phyloP scores from a whole-genome alignment of 495 filamentous ascomycete species.

The Podospora comata region DNA sequence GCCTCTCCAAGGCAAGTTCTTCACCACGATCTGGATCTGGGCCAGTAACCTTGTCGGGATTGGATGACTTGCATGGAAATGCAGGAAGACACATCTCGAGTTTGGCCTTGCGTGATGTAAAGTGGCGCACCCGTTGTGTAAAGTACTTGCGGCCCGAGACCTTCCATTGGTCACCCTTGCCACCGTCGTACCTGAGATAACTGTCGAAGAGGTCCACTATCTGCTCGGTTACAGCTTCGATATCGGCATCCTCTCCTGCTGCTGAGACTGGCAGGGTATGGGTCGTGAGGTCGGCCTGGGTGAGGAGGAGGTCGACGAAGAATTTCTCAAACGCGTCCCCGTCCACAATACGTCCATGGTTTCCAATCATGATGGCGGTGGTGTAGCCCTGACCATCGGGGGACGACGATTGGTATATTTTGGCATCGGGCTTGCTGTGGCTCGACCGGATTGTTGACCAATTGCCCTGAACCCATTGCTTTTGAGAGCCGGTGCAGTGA shows the following conservation, averaged over 20 bases:
- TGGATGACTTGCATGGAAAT: constrained; percentile 26
- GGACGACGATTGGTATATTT: constrained; percentile 4
- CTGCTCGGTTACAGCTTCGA: neutral
- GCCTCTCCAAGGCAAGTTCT: constrained; percentile 29
- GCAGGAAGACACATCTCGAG: constrained; percentile 21
- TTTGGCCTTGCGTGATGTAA: constrained; percentile 9
- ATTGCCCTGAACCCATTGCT: constrained; percentile 15
- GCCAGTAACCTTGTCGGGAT: constrained; percentile 20
- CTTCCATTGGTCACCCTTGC: constrained; percentile 19
- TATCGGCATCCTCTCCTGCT: neutral
- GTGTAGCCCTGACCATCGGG: neutral
- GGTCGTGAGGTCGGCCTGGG: constrained; percentile 16
- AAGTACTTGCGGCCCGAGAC: constrained; percentile 15
- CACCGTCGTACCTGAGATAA: constrained; percentile 17
- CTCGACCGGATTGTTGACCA: constrained; percentile 5
- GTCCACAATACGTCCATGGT: neutral
- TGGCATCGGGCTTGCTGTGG: constrained; percentile 7
- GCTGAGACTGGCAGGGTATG: neutral
- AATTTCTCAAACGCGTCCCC: constrained; percentile 14
- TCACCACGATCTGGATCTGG: constrained; percentile 18
- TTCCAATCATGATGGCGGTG: constrained; percentile 9
- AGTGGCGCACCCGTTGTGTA: constrained; percentile 15
- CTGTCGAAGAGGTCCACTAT: constrained; percentile 22
- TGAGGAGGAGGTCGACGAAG: constrained; percentile 18
- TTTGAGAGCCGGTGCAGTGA: constrained; percentile 10